These are phyloP conservation scores for Dipteronia sinensis DNA, from an alignment of 345 rosid species.

Conservation along the genomic window DNA sequence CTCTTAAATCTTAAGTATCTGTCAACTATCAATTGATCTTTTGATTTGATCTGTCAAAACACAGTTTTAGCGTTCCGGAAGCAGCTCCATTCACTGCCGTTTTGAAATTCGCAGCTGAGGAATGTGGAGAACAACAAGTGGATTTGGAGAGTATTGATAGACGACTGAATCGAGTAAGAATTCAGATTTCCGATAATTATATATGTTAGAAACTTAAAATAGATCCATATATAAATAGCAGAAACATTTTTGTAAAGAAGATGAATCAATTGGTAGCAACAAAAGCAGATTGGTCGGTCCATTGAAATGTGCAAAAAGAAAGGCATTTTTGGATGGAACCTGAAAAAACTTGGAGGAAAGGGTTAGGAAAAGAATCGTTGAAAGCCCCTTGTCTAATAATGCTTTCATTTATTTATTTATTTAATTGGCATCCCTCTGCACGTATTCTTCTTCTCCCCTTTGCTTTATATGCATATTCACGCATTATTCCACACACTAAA, in stretches of 20 bases:
- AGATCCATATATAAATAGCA: too few relatives aligned
- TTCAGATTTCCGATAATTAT: too few relatives aligned
- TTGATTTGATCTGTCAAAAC: conserved; percentile 17
- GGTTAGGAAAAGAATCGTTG: conserved; percentile 54
- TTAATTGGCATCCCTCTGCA: conserved; percentile 31
- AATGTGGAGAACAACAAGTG: neutral
- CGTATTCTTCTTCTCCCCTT: conserved; percentile 44
- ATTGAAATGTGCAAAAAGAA: neutral
- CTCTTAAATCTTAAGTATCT: conserved; percentile 1
- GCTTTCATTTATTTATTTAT: neutral
- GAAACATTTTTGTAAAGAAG: neutral
- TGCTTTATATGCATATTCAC: conserved; percentile 24
- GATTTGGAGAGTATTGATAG: too few relatives aligned
- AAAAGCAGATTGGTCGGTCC: neutral
- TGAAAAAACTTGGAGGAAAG: conserved; percentile 40
- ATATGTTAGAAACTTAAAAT: too few relatives aligned
- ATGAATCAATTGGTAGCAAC: neutral
- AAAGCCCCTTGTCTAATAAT: neutral
- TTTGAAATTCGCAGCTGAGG: conserved; percentile 91
- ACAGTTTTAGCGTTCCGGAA: conserved; percentile 95
- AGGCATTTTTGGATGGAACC: conserved; percentile 35
- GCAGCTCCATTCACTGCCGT: conserved; percentile 99
- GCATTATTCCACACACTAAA: neutral
- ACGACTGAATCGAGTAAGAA: too few relatives aligned
- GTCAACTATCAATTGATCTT: neutral